Base-by-base conservation (phyloP, 2,329 filamentous ascomycete genomes). In the Fusarium verrucosum region DNA sequence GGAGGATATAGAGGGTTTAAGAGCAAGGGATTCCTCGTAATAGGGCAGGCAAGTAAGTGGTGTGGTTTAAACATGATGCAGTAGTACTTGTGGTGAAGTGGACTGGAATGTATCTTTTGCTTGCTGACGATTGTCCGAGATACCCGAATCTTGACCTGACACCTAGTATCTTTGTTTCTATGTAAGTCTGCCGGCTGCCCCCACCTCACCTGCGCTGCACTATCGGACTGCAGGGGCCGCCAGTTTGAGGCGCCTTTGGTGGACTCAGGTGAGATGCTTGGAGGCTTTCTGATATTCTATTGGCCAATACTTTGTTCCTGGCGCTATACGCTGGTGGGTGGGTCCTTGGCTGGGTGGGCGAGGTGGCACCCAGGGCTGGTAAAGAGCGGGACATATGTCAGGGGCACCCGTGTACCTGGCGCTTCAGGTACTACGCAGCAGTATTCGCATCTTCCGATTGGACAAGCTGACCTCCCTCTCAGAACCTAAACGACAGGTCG, bases 1-100 rank as follows among this genome's bases (percentile, higher is more conserved):
- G 68, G 69, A n/a, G n/a, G n/a, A n/a, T 50, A 37, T 30, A 42
- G 50, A 49, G 57, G 68, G 54, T 62, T 68, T 72, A 68, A 70
- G 41, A 68, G 56, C 55, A 58, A 65, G 61, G 65, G 50, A 26
- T 19, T 47, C 51, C 51, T 55, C 42, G 49, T 10, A 49, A 56
- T 32, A 40, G 54, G 53, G 38, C 50, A 53, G 40, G 51, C 37
- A 42, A 38, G 13, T 16, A 4, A 30, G 43, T 55, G 51, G 50
- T 49, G 62, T 57, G 43, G 28, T 50, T 45, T 52, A 14, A 16
- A 17, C 16, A 35, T 46, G 38, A 33, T 35, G 40, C 26, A 13
- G 41, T 14, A 32, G 35, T 56, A 67, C 63, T 37, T 50, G 17
- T 25, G 7, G 23, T 23, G 16, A 49, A 35, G 30, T 23, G 36